Evolutionary conservation across 2,329 filamentous ascomycete genomes (phyloP), one percentile per base, ranked within the genome.

Genomic region (Fusarium brachygibbosum): DNA sequence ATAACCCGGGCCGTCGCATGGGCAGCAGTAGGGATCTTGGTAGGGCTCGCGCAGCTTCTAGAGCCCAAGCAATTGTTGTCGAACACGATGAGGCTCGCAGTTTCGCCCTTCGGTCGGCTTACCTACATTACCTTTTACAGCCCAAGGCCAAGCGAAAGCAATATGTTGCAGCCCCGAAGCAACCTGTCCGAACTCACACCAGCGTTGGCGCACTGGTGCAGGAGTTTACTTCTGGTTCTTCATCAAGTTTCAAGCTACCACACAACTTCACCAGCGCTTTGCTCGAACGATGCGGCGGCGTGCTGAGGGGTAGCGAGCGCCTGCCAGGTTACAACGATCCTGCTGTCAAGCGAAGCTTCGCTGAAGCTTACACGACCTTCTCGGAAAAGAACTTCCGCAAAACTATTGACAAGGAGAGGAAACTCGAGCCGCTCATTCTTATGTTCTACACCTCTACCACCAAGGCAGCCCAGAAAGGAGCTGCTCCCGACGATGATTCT

Each of bases 391-490:
- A 88, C 45, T 98, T 98, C 76, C 91, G 93, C 71, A 97, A 94
- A 82, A 91, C 90, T 62, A 93, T 98, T 84, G 94, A 98, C 76
- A 97, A 97, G 81, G 95, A 98, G 79, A 88, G 95, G 67, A 91
- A 95, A 76, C 91, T 97, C 23, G 96, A 99, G 80, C 94, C 97
- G 68, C 83, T 98, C 52, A 89, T 99, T 52, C 86, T 99, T 72
- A 98, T 98, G 69, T 98, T 99, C 84, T 98, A 97, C 81, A 97
- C 94, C 2, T 92, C 93, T 68, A 94, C 96, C 9, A 97, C 93
- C 45, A 97, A 97, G 78, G 94, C 81, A 32, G 81, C 97, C 66
- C 87, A 97, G 75, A 90, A 92, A 79, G 93, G 73, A 73, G 93
- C 78, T 87, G 91, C 87, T 1, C 85, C 89, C 0, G 91, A 92